These are phyloP conservation scores for Azolla pinnata DNA, from an alignment of 75 land plant species.

Conservation along the genomic window DNA sequence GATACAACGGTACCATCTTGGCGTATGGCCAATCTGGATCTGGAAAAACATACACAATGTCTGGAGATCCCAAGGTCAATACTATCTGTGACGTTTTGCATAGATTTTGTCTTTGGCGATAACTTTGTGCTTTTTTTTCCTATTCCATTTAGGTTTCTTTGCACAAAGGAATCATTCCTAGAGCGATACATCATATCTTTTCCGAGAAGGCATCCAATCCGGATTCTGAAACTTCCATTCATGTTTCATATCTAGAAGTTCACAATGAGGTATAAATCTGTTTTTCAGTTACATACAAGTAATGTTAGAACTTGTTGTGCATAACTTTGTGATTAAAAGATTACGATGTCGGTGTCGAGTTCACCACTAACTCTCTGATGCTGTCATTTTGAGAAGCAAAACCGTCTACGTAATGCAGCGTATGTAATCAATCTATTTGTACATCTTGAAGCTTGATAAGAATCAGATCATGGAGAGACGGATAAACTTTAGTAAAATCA, in stretches of 20 bases:
- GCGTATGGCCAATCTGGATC: slow-evolving; percentile 37
- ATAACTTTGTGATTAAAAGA: too few species aligned
- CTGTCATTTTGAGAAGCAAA: too few species aligned
- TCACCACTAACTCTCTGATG: too few species aligned
- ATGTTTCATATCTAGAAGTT: slow-evolving; percentile 35
- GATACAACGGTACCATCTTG: slow-evolving; percentile 29
- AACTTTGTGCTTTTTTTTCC: too few species aligned
- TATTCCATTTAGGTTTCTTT: slow-evolving; percentile 2
- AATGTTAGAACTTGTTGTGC: too few species aligned
- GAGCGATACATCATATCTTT: slow-evolving; percentile 23
- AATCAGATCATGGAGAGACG: too few species aligned
- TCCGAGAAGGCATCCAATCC: slow-evolving; percentile 24
- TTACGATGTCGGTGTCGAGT: too few species aligned
- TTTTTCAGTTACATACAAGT: too few species aligned
- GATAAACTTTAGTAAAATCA: too few species aligned
- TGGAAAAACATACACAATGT: slow-evolving; percentile 35
- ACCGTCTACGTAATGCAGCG: too few species aligned
- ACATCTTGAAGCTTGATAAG: too few species aligned
- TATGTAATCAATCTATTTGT: too few species aligned
- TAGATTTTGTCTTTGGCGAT: not conserved
- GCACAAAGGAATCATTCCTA: slow-evolving; percentile 24
- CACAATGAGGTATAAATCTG: slow-evolving; percentile 23
- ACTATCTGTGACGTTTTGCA: not conserved
- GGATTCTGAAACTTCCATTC: slow-evolving; percentile 26
- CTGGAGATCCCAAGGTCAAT: slow-evolving; percentile 26